Evolutionary conservation across 2,329 filamentous ascomycete genomes (phyloP).

Genomic region (Plenodomus tracheiphilus): DNA sequence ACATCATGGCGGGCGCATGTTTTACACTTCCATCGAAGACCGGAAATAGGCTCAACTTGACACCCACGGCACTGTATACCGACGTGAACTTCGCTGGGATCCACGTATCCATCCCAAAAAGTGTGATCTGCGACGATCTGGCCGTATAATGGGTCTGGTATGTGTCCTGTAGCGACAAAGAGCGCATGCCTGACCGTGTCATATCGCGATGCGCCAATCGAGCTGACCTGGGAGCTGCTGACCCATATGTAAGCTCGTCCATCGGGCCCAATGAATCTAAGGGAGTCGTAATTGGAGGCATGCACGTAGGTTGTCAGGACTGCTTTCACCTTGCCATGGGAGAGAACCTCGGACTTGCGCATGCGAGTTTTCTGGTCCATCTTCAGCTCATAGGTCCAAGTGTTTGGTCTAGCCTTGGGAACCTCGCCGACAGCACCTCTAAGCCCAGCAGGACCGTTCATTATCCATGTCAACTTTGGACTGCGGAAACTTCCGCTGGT

Average conservation of each 20-base stretch:
- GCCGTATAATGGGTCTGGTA: conserved; percentile 36
- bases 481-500: conserved; percentile 29
- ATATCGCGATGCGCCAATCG: conserved; percentile 27
- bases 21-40: conserved; percentile 33
- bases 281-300: conserved; percentile 35
- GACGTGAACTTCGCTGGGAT: conserved; percentile 16
- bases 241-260: conserved; percentile 37
- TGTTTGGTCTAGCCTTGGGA: conserved; percentile 3
- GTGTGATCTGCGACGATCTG: conserved; percentile 42
- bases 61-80: conserved; percentile 25
- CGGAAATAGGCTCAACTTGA: conserved; percentile 21
- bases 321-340: conserved; percentile 11
- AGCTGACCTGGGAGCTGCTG: conserved; percentile 28
- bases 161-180: conserved; percentile 24
- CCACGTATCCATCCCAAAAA: conserved; percentile 37
- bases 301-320: conserved; percentile 38
- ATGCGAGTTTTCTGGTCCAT: conserved; percentile 24
- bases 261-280: conserved; percentile 36
- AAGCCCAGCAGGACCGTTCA: conserved; percentile 15
- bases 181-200: conserved; percentile 39
- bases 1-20: conserved; percentile 29
- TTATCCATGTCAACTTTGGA: conserved; percentile 32
- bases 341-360: conserved; percentile 31
- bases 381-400: conserved; percentile 35
- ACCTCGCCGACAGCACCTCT: conserved; percentile 1